Conservation (phyloP, 164 flowering plant genomes). For the Taxillus chinensis region DNA sequence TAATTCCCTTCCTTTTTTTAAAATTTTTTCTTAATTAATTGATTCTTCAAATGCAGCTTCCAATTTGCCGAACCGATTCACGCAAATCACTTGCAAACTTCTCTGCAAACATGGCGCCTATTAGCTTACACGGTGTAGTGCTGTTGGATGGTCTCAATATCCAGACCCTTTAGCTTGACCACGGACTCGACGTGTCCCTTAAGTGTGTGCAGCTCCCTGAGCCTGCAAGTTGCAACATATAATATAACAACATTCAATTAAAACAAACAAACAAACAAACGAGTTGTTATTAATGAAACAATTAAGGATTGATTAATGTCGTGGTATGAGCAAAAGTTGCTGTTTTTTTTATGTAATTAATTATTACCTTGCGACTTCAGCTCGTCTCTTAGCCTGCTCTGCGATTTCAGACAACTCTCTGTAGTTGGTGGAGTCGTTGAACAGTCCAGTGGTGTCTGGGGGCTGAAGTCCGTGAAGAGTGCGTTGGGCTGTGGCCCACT, state of each 20-base stretch:
- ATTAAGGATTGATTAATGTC: too few species aligned
- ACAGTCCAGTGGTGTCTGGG: constrained; percentile 12
- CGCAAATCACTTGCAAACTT: too few species aligned
- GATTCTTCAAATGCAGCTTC: too few species aligned
- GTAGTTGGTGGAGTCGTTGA: constrained; percentile 24
- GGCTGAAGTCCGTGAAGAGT: constrained; percentile 61
- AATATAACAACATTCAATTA: too few species aligned
- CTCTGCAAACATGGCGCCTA: neutral
- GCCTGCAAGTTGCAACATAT: constrained; percentile 22
- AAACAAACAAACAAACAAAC: too few species aligned
- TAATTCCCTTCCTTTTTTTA: too few species aligned
- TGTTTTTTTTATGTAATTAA: neutral
- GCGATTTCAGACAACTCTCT: constrained; percentile 47
- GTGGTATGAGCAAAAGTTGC: too few species aligned
- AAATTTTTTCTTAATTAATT: too few species aligned
- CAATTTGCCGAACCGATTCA: too few species aligned
- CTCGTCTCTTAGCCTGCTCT: constrained; percentile 58
- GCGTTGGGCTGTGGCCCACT: constrained; percentile 77
- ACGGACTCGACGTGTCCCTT: constrained; percentile 54
- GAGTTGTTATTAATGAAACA: neutral
- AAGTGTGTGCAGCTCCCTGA: constrained; percentile 40
- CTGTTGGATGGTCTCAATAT: constrained; percentile 12
- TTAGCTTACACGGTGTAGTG: constrained; percentile 29
- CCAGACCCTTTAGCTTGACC: constrained; percentile 39
- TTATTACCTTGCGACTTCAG: constrained; percentile 49